Percentiles rank a stretch among this genome's conserved stretches.
phyloP scores from a whole-genome alignment of 2,329 filamentous ascomycete genomes.

The Calycina herbarum region DNA sequence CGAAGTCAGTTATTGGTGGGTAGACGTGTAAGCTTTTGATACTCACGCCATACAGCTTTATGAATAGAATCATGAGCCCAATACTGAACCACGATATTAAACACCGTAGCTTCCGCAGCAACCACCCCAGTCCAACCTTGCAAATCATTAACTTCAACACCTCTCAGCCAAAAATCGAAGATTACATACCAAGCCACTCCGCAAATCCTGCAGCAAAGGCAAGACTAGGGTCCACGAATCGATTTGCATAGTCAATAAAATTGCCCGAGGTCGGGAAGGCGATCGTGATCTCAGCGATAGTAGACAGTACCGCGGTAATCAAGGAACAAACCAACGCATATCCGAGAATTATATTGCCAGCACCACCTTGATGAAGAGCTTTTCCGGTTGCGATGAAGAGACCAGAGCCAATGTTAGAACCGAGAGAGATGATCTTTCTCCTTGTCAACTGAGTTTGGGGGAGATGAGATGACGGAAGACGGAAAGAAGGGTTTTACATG shows the following conservation, averaged over 20 bases:
- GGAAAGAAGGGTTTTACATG: background rate
- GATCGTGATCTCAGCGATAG: slow-evolving; percentile 43
- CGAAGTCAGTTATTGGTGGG: background rate
- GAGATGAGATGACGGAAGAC: background rate
- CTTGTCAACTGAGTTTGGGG: background rate
- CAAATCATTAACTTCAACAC: background rate
- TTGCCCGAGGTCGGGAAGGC: slow-evolving; percentile 42
- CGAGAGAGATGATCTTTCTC: slow-evolving; percentile 32
- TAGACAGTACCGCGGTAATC: slow-evolving; percentile 47
- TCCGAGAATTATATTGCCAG: slow-evolving; percentile 43
- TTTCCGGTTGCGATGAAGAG: slow-evolving; percentile 48
- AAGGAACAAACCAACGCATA: slow-evolving; percentile 48
- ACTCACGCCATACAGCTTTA: slow-evolving; percentile 22
- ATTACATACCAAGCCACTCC: slow-evolving; percentile 31
- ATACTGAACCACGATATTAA: slow-evolving; percentile 31
- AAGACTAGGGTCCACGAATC: slow-evolving; percentile 21
- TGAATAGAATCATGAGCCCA: slow-evolving; percentile 26
- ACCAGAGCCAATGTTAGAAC: slow-evolving; percentile 46
- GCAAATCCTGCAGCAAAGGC: slow-evolving; percentile 36
- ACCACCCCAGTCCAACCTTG: slow-evolving; percentile 32
- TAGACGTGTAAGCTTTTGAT: background rate
- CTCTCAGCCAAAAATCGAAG: background rate
- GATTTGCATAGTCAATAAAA: slow-evolving; percentile 23
- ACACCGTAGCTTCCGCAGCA: slow-evolving; percentile 32
- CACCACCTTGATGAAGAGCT: slow-evolving; percentile 44